These are phyloP conservation scores for Curvularia verruculosa DNA, from an alignment of 2,329 filamentous ascomycete species.

Conservation along the genomic window DNA sequence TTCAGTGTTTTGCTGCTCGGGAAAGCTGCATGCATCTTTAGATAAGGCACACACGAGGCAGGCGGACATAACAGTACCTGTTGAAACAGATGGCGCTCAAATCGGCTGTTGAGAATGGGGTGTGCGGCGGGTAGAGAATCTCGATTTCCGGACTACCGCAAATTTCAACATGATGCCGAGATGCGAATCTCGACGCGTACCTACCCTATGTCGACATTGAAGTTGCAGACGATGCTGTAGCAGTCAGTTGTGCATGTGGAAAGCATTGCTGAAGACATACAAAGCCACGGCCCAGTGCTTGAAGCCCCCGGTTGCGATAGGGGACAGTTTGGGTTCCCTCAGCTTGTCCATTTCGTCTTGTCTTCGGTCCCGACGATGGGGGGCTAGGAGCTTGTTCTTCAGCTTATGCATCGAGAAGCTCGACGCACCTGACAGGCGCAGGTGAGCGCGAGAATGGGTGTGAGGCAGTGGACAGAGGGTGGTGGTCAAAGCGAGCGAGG, in stretches of 20 bases:
- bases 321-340: constrained; percentile 16
- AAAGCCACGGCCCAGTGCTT: constrained; percentile 51
- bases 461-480: constrained; percentile 14
- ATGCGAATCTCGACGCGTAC: constrained; percentile 13
- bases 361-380: constrained; percentile 33
- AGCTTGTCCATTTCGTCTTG: constrained; percentile 31
- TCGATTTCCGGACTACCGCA: constrained; percentile 51
- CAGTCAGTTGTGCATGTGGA: constrained; percentile 18
- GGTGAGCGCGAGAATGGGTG: constrained; percentile 18
- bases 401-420: constrained; percentile 42
- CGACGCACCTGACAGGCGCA: constrained; percentile 34
- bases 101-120: constrained; percentile 47
- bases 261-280: constrained; percentile 28
- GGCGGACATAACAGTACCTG: constrained; percentile 31
- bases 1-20: constrained; percentile 52
- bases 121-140: constrained; percentile 49
- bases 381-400: constrained; percentile 39
- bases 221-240: constrained; percentile 51
- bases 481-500: constrained; percentile 16
- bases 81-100: constrained; percentile 53
- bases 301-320: constrained; percentile 33
- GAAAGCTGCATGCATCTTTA: constrained; percentile 43
- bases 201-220: constrained; percentile 52
- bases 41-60: not conserved
- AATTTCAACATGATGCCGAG: constrained; percentile 12